phyloP scores from a whole-genome alignment of 2,329 filamentous ascomycete species.

The Fusarium sulawesiense region DNA sequence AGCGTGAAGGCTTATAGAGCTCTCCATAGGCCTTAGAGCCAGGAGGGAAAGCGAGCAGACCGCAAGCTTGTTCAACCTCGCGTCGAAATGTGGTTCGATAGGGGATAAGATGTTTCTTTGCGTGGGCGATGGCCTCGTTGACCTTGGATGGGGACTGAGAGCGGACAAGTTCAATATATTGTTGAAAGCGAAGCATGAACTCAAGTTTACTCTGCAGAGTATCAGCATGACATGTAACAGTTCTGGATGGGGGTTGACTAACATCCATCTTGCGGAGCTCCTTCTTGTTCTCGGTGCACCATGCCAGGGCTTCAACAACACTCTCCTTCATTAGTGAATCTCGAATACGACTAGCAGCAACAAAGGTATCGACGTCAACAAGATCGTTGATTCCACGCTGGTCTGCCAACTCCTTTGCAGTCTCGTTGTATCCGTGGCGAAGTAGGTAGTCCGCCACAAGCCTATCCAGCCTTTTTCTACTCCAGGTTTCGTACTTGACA shows the following conservation, averaged over 20 bases:
- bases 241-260: conserved; percentile 42
- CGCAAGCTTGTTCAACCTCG: conserved; percentile 79
- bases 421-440: conserved; percentile 82
- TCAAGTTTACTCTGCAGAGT: conserved; percentile 80
- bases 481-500: conserved; percentile 94
- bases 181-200: conserved; percentile 91
- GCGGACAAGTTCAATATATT: conserved; percentile 92
- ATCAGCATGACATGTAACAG: not conserved
- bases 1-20: conserved; percentile 79
- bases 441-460: conserved; percentile 93
- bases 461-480: conserved; percentile 81
- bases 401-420: conserved; percentile 77
- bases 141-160: conserved; percentile 71
- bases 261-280: conserved; percentile 89
- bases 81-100: conserved; percentile 75
- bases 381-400: conserved; percentile 82
- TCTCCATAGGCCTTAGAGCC: conserved; percentile 57
- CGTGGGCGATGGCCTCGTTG: conserved; percentile 82
- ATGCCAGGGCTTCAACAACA: conserved; percentile 82
- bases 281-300: conserved; percentile 95
- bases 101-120: conserved; percentile 81
- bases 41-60: conserved; percentile 79
- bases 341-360: conserved; percentile 81
- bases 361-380: conserved; percentile 90
- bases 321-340: conserved; percentile 76